Conservation (phyloP, 495 filamentous ascomycete genomes). For the Beverwykella pulmonaria region DNA sequence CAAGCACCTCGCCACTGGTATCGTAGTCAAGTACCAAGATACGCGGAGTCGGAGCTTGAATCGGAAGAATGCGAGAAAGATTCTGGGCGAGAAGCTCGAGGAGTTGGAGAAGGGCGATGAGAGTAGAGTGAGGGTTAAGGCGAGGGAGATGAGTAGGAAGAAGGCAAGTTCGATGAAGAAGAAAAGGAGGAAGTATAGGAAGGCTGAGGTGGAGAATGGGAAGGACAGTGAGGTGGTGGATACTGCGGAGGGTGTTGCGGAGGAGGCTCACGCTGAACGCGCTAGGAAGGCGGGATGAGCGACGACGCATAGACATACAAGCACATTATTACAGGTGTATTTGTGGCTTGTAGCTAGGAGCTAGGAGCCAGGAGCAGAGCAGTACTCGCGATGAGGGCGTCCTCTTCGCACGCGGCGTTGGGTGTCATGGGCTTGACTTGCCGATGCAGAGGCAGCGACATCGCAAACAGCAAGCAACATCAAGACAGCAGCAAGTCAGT, state of each 20-base stretch:
- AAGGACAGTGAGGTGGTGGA: slow-evolving; percentile 9
- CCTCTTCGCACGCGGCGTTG: too few species aligned
- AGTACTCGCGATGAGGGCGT: too few species aligned
- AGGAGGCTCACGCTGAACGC: neutral
- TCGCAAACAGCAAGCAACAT: too few species aligned
- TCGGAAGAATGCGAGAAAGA: slow-evolving; percentile 76
- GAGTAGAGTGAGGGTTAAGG: slow-evolving; percentile 61
- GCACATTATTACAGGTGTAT: too few species aligned
- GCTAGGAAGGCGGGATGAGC: slow-evolving; percentile 3
- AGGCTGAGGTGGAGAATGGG: slow-evolving; percentile 46
- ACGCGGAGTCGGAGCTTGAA: slow-evolving; percentile 88
- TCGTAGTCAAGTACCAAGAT: slow-evolving; percentile 89
- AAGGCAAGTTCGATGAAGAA: slow-evolving; percentile 71
- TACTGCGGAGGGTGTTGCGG: neutral
- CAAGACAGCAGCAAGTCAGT: too few species aligned
- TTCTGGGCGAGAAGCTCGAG: slow-evolving; percentile 80
- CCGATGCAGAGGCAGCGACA: too few species aligned
- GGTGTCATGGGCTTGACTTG: too few species aligned
- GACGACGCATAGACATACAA: neutral
- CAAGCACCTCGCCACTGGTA: slow-evolving; percentile 81
- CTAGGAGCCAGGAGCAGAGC: neutral
- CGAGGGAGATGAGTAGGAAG: slow-evolving; percentile 58
- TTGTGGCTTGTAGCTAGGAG: neutral
- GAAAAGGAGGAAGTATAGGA: slow-evolving; percentile 65
- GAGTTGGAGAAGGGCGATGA: slow-evolving; percentile 61